These are phyloP conservation scores for Amaranthus cruentus DNA, from an alignment of 148 eudicot genomes.

Conservation along the genomic window DNA sequence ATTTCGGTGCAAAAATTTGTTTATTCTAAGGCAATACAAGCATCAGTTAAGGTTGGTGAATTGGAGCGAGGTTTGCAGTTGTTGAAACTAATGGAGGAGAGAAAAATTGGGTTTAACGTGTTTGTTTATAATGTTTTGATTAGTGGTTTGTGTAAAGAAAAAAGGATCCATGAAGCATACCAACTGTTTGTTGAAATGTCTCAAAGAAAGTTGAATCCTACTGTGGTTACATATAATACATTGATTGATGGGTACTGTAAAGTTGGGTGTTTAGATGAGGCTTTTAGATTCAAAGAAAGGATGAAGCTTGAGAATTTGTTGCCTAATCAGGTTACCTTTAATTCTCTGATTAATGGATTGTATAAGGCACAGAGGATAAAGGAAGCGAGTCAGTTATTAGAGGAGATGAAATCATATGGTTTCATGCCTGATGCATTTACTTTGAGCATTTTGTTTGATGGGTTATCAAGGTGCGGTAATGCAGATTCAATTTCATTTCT, in stretches of 20 bases:
- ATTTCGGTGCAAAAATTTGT: slow-evolving; percentile 50
- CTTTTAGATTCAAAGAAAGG: slow-evolving; percentile 46
- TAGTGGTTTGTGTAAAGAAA: slow-evolving; percentile 68
- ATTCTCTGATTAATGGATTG: slow-evolving; percentile 66
- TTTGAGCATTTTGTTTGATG: slow-evolving; percentile 63
- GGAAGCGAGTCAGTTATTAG: slow-evolving; percentile 42
- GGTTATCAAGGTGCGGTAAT: slow-evolving; percentile 50
- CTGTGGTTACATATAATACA: slow-evolving; percentile 58
- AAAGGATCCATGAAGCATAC: slow-evolving; percentile 46
- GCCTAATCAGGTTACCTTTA: slow-evolving; percentile 60
- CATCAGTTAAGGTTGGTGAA: slow-evolving; percentile 64
- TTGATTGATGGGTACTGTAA: slow-evolving; percentile 88
- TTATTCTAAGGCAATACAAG: slow-evolving; percentile 64
- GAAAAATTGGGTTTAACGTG: slow-evolving; percentile 38
- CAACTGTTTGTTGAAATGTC: slow-evolving; percentile 74
- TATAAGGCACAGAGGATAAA: slow-evolving; percentile 56
- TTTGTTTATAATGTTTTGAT: slow-evolving; percentile 86
- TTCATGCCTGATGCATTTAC: slow-evolving; percentile 69
- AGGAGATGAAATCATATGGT: slow-evolving; percentile 58
- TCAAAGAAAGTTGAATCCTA: slow-evolving; percentile 38
- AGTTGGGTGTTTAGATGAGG: slow-evolving; percentile 57
- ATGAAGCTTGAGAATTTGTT: slow-evolving; percentile 52
- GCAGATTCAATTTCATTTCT: slow-evolving; percentile 35
- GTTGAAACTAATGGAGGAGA: slow-evolving; percentile 38
- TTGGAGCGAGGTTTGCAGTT: slow-evolving; percentile 47